phyloP scores from a whole-genome alignment of 345 rosid species.

The Aegle marmelos region DNA sequence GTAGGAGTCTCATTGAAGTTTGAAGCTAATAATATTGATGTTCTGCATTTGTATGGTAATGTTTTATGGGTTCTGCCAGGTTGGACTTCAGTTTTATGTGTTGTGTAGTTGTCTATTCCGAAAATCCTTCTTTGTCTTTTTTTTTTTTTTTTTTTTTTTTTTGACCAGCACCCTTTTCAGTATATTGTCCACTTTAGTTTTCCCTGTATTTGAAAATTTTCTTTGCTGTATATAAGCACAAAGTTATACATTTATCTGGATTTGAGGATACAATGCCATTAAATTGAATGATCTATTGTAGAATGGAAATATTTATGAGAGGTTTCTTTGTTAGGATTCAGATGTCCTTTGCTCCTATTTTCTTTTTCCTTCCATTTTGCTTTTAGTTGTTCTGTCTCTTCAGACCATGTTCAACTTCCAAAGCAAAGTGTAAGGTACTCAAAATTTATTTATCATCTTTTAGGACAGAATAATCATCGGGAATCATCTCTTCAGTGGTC shows the following conservation, averaged over 20 bases:
- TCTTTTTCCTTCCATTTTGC: not conserved
- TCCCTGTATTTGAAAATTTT: not conserved
- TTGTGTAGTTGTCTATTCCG: not conserved
- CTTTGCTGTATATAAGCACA: not conserved
- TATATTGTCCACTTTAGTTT: not conserved
- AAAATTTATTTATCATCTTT: not conserved
- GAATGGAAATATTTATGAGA: not conserved
- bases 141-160: not conserved
- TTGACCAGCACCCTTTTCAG: not conserved
- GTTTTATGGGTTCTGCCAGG: not conserved
- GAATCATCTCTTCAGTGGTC: constrained; percentile 6
- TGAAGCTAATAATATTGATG: constrained; percentile 8
- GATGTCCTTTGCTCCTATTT: constrained; percentile 2
- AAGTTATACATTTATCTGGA: not conserved
- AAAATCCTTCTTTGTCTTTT: not conserved
- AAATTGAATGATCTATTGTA: not conserved
- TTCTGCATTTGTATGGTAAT: constrained; percentile 1
- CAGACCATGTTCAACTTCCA: not conserved
- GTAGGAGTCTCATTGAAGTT: constrained; percentile 22
- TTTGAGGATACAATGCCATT: not conserved
- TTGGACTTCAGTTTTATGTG: not conserved
- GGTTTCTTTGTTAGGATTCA: not conserved
- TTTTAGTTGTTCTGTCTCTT: not conserved
- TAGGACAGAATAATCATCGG: constrained; percentile 1
- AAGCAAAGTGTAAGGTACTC: not conserved